phyloP scores from a whole-genome alignment of 2,329 filamentous ascomycete genomes.

The Colletotrichum brevisporum region DNA sequence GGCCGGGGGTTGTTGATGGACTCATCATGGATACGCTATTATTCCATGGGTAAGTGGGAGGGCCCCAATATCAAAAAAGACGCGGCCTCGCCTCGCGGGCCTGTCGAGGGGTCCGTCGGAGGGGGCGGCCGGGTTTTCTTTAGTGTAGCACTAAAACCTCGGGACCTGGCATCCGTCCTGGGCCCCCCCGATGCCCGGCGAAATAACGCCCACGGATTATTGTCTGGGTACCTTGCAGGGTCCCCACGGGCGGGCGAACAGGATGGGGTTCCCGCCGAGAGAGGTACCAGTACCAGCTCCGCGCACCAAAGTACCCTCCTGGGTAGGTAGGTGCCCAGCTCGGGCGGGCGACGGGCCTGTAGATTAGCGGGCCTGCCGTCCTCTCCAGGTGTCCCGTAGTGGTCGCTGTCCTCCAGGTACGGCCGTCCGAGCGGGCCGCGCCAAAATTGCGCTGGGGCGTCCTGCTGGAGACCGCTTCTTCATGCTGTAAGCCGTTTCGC shows the following conservation, averaged over 20 bases:
- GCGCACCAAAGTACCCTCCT: too few relatives aligned
- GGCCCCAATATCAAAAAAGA: neutral
- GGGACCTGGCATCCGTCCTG: neutral
- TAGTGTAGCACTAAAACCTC: neutral
- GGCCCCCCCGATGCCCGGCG: neutral
- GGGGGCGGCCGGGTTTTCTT: neutral
- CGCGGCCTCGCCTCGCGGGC: neutral
- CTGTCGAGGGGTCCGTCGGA: neutral
- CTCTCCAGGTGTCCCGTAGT: neutral
- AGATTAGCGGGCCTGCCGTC: constrained; percentile 38
- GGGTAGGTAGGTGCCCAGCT: too few relatives aligned
- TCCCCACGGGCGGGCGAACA: neutral
- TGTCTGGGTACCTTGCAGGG: constrained; percentile 8
- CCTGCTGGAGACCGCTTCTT: constrained; percentile 30
- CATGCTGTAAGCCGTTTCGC: neutral
- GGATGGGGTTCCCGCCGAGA: too few relatives aligned
- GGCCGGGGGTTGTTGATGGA: neutral
- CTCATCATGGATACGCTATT: neutral
- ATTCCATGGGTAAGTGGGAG: neutral
- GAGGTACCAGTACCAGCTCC: too few relatives aligned
- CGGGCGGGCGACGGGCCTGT: constrained; percentile 39
- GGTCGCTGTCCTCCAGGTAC: too few relatives aligned
- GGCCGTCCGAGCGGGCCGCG: constrained; percentile 35
- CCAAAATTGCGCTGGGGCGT: constrained; percentile 38
- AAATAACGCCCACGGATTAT: constrained; percentile 1